Evolutionary conservation across 805 yeast species (phyloP), one percentile per base, ranked within the genome.

Genomic region (Ogataea philodendri): DNA sequence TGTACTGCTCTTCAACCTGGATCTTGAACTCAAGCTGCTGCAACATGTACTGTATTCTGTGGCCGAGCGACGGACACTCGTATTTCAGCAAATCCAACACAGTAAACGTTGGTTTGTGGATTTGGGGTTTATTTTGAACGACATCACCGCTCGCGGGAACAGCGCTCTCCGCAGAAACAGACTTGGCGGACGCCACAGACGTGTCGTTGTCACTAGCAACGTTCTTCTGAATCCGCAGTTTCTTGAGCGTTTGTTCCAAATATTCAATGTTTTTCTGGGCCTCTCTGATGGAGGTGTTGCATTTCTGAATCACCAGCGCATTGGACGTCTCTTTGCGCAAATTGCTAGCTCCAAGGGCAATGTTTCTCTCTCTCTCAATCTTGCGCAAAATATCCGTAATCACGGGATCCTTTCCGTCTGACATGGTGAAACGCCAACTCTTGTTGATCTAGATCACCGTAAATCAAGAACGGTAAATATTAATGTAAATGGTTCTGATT

Each of bases 31-130:
- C 96, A 41, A 93, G 70, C 60, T 88, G 95, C 63, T 89, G 97
- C 37, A 90, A 72, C 97, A 93, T 89, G 51, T 85, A 81, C 62
- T 87, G 96, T 54, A 93, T 93, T 45, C 93, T 76, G 52, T 93
- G 96, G 8, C 97, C 96, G 48, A 93, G 66, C 0, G 95, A 85
- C 1, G 97, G 96, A 50, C 96, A 85, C 52, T 93, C 97, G 55
- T 87, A 88, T 51, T 88, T 88, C 56, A 87, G 72, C 38, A 93
- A 69, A 58, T 93, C 98, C 47, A 84, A 66, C 14, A 84, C 71
- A 0, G 90, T 75, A 53, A 72, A 84, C 4, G 72, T 57, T 1
- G 81, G 76, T 15, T 51, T 49, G 27, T 52, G 46, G 23, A 42
- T 40, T 13, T 22, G 42, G 5, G 42, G 55, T 5, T 30, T 41